A percentile compares a stretch with the other conserved stretches of the same genome.
Conservation (phyloP, 768 basidiomycete species). For the Naganishia vaughanmartiniae region DNA sequence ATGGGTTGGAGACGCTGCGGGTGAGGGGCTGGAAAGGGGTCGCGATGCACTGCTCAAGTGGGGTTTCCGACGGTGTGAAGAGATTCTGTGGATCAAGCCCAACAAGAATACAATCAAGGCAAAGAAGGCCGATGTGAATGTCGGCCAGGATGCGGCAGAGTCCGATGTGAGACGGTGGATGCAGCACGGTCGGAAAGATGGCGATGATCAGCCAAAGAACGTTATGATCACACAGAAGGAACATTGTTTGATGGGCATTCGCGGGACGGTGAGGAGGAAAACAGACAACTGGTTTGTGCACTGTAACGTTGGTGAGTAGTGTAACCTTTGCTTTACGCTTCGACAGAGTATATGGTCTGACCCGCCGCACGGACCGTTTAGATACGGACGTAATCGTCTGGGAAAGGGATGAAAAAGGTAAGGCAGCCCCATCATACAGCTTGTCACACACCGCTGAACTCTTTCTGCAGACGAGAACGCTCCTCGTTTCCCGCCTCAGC, state of each 20-base stretch:
- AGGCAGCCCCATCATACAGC: not conserved
- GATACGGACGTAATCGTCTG: constrained; percentile 96
- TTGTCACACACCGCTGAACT: not conserved
- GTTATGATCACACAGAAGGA: constrained; percentile 86
- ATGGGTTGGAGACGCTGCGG: constrained; percentile 90
- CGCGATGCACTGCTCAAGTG: constrained; percentile 85
- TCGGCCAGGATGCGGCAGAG: not conserved
- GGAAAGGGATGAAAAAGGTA: constrained; percentile 61
- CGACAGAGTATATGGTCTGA: not conserved
- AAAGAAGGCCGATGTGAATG: not conserved
- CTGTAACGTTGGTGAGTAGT: constrained; percentile 81
- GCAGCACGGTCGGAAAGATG: constrained; percentile 22
- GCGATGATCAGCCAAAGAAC: constrained; percentile 62
- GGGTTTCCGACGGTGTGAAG: constrained; percentile 85
- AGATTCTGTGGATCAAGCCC: constrained; percentile 98
- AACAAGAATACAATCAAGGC: constrained; percentile 70
- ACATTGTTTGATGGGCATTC: constrained; percentile 94
- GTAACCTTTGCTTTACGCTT: constrained; percentile 34
- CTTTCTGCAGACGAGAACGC: constrained; percentile 51
- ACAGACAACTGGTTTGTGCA: constrained; percentile 97
- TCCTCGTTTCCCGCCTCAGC: constrained; percentile 82
- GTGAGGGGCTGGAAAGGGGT: constrained; percentile 86
- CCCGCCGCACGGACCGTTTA: constrained; percentile 42
- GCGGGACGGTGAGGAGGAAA: constrained; percentile 89
- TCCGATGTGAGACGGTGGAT: constrained; percentile 6